Base-by-base conservation (phyloP, 1,284 basidiomycete genomes). In the Papiliotrema laurentii region DNA sequence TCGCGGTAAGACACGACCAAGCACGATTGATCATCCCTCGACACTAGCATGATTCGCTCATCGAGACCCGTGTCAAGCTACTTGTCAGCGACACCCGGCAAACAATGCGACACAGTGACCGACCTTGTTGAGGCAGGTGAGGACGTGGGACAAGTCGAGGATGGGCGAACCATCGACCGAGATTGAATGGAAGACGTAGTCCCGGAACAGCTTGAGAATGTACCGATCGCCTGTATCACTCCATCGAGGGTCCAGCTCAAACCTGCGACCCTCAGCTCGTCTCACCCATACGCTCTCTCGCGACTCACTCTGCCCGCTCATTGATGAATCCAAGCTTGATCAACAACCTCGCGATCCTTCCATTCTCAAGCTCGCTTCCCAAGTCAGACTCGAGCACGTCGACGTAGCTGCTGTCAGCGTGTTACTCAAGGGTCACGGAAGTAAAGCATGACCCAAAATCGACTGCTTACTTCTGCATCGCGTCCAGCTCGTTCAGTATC, bases 321-420 rank as follows among this genome's bases (percentile, higher is more conserved):
- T 97, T 97, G 76, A 99, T 97, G 73, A 97, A 97, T 0, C 90
- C 89, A 62, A 99, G 86, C 75, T 98, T 98, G 75, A 85, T 86
- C 55, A 98, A 76, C 48, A 98, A 75, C 39, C 96, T 81, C 24
- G 97, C 87, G n/a, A 98, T 78, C 30, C 96, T 80, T 1, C 87
- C 92, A 66, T 99, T 97, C 77, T 98, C 96, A n/a, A 98, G 79
- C 71, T 98, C 94, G 45, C 85, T 82, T 72, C 85, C 80, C 42
- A 98, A 78, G 58, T 93, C 87, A 35, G 81, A 79, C 68, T 97
- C 92, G 14, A 97, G 77, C 43, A 82, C 76, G 67, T 99, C 96
- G 19, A 80, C 79, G 36, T 86, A 83, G 56, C 87, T 90, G 50
- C 42, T 35, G 39, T 54, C 50, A 58, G 52, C 45, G 22, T 24